These are phyloP conservation scores for Diaporthe citri DNA, from an alignment of 2,329 filamentous ascomycete genomes.

Conservation along the genomic window DNA sequence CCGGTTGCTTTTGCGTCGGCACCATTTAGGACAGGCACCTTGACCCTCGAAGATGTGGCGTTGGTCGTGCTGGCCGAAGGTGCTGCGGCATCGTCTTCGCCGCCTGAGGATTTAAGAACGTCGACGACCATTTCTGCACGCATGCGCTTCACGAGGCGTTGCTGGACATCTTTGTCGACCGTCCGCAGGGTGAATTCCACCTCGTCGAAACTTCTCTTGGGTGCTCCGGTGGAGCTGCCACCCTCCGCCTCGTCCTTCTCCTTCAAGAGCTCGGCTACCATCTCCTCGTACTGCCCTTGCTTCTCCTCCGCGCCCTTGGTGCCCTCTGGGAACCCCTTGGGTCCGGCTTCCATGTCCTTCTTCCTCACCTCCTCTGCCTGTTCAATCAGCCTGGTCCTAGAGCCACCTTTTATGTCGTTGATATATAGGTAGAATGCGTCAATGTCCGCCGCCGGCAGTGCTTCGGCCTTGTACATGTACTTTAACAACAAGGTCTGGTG, in stretches of 20 bases:
- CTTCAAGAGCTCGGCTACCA: slow-evolving; percentile 63
- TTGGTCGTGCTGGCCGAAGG: slow-evolving; percentile 46
- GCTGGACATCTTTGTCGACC: slow-evolving; percentile 64
- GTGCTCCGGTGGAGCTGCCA: slow-evolving; percentile 9
- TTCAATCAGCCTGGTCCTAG: slow-evolving; percentile 76
- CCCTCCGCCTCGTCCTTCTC: slow-evolving; percentile 52
- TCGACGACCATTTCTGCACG: slow-evolving; percentile 70
- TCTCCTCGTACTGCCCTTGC: slow-evolving; percentile 68
- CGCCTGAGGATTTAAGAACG: slow-evolving; percentile 62
- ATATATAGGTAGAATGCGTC: slow-evolving; percentile 82
- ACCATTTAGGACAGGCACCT: slow-evolving; percentile 41
- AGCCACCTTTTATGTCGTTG: slow-evolving; percentile 80
- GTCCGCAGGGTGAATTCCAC: slow-evolving; percentile 63
- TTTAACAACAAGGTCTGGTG: slow-evolving; percentile 88
- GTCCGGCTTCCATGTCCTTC: slow-evolving; percentile 65
- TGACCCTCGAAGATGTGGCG: slow-evolving; percentile 44
- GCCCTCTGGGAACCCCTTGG: slow-evolving; percentile 62
- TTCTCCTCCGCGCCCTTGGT: slow-evolving; percentile 63
- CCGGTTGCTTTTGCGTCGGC: slow-evolving; percentile 37
- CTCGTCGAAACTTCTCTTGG: slow-evolving; percentile 65
- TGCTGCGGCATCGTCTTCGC: slow-evolving; percentile 53
- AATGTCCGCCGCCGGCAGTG: slow-evolving; percentile 78
- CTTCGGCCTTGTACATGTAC: slow-evolving; percentile 79
- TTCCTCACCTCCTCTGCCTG: slow-evolving; percentile 73
- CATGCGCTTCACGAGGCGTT: slow-evolving; percentile 72